A percentile compares a stretch with the other conserved stretches of the same genome.
phyloP scores from a whole-genome alignment of 2,329 filamentous ascomycete species.

The Claviceps paspali region DNA sequence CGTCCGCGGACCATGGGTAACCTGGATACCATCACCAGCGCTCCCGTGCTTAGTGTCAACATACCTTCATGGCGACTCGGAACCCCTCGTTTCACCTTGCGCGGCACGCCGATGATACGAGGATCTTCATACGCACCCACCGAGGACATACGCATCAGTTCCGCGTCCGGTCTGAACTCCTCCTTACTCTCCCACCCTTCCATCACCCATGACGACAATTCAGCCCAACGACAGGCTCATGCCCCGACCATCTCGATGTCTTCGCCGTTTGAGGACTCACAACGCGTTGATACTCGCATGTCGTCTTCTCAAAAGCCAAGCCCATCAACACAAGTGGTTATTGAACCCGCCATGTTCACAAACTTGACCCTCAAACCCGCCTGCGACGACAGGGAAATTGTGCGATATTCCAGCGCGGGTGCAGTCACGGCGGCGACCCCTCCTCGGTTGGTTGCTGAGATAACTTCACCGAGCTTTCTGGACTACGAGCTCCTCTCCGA shows the following conservation, averaged over 20 bases:
- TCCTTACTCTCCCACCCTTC: constrained; percentile 16
- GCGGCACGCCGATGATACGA: constrained; percentile 62
- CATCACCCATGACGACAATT: constrained; percentile 11
- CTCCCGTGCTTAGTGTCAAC: constrained; percentile 51
- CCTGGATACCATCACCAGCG: constrained; percentile 21
- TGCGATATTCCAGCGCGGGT: constrained; percentile 61
- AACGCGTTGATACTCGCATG: constrained; percentile 11
- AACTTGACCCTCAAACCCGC: constrained; percentile 59
- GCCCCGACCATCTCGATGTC: constrained; percentile 23
- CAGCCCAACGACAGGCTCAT: constrained; percentile 22
- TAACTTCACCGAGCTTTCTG: constrained; percentile 87
- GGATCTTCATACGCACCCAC: constrained; percentile 68
- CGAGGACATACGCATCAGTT: constrained; percentile 53
- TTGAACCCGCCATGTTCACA: constrained; percentile 70
- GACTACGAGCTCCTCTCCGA: constrained; percentile 96
- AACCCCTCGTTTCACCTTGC: constrained; percentile 62
- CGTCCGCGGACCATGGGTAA: constrained; percentile 51
- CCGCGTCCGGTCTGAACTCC: constrained; percentile 31
- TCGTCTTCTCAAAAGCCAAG: constrained; percentile 25
- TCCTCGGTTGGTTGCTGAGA: constrained; percentile 82
- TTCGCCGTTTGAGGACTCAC: constrained; percentile 11
- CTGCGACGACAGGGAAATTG: constrained; percentile 66
- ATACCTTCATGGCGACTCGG: constrained; percentile 80
- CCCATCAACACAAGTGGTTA: constrained; percentile 28
- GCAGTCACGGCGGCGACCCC: constrained; percentile 82